These are phyloP conservation scores for Capronia epimyces DNA, from an alignment of 2,329 filamentous ascomycete species.

Conservation along the genomic window DNA sequence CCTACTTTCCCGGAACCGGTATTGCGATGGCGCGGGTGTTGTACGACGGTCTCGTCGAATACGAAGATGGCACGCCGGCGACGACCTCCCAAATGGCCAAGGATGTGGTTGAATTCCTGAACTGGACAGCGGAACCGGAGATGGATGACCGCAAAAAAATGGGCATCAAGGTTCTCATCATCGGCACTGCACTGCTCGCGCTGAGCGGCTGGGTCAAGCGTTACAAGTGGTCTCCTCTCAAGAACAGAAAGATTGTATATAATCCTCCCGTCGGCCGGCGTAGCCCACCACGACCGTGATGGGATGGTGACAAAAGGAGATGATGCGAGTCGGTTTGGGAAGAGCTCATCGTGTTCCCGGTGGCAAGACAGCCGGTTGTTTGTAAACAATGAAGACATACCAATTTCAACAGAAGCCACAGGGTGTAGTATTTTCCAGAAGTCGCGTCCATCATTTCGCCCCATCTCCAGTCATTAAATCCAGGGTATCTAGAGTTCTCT, in stretches of 20 bases:
- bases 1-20: slow-evolving; percentile 94
- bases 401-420: slow-evolving; percentile 8
- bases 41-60: slow-evolving; percentile 95
- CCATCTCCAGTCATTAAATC: neutral
- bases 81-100: slow-evolving; percentile 99
- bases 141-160: slow-evolving; percentile 99
- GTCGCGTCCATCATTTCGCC: neutral
- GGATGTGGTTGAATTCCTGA: slow-evolving; percentile 97
- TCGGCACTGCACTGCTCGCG: slow-evolving; percentile 72
- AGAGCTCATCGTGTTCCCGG: neutral
- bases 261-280: slow-evolving; percentile 44
- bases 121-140: slow-evolving; percentile 98
- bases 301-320: neutral
- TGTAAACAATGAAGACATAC: slow-evolving; percentile 18
- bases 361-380: slow-evolving; percentile 7
- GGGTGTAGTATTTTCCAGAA: slow-evolving; percentile 2
- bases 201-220: slow-evolving; percentile 96
- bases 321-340: neutral
- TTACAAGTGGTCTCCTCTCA: slow-evolving; percentile 98
- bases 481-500: slow-evolving; percentile 2
- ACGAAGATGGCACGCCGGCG: slow-evolving; percentile 91
- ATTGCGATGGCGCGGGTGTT: slow-evolving; percentile 99
- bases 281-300: neutral
- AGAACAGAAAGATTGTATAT: slow-evolving; percentile 90
- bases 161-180: slow-evolving; percentile 91